phyloP scores from a whole-genome alignment of 208 protist genomes.

The Phytomonas francai region DNA sequence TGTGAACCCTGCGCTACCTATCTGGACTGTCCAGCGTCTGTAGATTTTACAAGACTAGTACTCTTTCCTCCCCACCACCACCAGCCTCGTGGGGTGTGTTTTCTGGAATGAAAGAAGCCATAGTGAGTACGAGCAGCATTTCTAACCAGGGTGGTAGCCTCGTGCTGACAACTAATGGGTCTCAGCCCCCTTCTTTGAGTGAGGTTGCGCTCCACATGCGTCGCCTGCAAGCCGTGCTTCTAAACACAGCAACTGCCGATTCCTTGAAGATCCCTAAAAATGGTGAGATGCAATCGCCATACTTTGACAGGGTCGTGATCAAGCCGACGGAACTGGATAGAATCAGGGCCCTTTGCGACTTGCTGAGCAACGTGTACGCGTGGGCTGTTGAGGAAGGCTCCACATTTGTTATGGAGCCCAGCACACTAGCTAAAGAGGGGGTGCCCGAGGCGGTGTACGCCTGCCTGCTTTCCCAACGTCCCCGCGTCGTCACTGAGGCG shows the following conservation, averaged over 20 bases:
- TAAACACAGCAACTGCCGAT: not conserved
- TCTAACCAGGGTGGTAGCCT: not conserved
- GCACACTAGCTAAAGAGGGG: constrained; percentile 42
- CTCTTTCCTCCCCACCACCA: too few species aligned
- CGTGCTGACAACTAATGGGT: not conserved
- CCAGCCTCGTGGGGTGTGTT: not conserved
- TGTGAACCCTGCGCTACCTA: not conserved
- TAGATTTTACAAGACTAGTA: not conserved
- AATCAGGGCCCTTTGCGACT: constrained; percentile 28
- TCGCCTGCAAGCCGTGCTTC: not conserved
- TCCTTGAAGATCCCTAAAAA: not conserved
- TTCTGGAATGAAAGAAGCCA: not conserved
- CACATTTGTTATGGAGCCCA: constrained; percentile 38
- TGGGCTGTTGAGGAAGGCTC: constrained; percentile 66
- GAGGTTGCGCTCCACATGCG: not conserved
- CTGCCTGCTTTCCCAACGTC: constrained; percentile 31
- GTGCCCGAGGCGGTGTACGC: constrained; percentile 40
- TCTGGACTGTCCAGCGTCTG: not conserved
- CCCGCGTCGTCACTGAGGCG: constrained; percentile 34
- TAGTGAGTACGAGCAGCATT: not conserved
- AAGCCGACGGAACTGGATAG: constrained; percentile 23
- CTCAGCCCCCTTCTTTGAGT: not conserved
- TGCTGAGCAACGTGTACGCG: constrained; percentile 51
- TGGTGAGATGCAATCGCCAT: constrained; percentile 1
- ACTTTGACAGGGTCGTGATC: constrained; percentile 9